These are phyloP conservation scores for Knoxdaviesia capensis DNA, from an alignment of 2,329 filamentous ascomycete species.

Conservation along the genomic window DNA sequence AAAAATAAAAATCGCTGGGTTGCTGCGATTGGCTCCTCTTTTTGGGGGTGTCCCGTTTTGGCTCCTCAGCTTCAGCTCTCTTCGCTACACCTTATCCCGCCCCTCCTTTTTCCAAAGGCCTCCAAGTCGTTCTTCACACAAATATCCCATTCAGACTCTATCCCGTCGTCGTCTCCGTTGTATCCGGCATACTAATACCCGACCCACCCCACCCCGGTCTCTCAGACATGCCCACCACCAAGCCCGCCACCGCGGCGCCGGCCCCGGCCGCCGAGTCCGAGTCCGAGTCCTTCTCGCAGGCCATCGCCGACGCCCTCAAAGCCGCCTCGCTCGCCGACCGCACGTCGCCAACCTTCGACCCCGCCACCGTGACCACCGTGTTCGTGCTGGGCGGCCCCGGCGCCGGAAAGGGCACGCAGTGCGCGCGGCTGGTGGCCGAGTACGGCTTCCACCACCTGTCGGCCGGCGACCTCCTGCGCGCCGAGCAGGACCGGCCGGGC, in stretches of 20 bases:
- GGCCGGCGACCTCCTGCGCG: constrained; percentile 80
- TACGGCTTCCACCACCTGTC: constrained; percentile 88
- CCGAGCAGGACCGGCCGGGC: constrained; percentile 73
- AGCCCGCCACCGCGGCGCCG: not conserved
- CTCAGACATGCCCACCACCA: constrained; percentile 1
- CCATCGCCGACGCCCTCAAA: not conserved
- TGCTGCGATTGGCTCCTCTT: not conserved
- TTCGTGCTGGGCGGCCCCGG: constrained; percentile 94
- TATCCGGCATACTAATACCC: not conserved
- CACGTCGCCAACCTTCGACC: constrained; percentile 48
- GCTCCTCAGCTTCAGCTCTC: not conserved
- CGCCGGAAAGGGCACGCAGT: constrained; percentile 93
- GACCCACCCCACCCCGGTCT: not conserved
- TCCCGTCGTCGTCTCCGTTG: not conserved
- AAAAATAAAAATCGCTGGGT: not conserved
- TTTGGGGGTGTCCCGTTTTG: not conserved
- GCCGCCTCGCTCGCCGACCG: not conserved
- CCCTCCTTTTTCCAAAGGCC: not conserved
- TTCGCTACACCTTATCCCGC: not conserved
- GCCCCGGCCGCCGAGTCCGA: not conserved
- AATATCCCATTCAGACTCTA: too few relatives aligned
- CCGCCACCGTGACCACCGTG: constrained; percentile 66
- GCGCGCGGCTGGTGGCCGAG: constrained; percentile 65
- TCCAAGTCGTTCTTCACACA: too few relatives aligned
- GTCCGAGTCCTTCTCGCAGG: not conserved